Percentiles rank a stretch among this genome's conserved stretches.
These are phyloP conservation scores for Pyrus pyrifolia DNA, from an alignment of 306 rosid genomes.

Conservation along the genomic window DNA sequence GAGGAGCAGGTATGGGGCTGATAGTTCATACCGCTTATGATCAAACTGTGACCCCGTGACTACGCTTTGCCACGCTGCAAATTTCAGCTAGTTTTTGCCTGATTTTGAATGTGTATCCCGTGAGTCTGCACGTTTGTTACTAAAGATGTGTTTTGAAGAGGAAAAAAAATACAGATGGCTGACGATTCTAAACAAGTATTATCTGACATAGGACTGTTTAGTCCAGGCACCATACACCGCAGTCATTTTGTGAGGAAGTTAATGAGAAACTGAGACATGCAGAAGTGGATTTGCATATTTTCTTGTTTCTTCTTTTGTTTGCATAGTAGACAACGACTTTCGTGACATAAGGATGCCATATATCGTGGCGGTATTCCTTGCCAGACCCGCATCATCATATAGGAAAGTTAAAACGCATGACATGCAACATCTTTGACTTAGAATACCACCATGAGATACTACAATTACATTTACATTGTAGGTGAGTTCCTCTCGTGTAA, in stretches of 20 bases:
- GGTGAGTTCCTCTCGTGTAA: neutral
- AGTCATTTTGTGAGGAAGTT: neutral
- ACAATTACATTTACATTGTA: neutral
- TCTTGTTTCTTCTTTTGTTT: neutral
- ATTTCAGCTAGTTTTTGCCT: constrained; percentile 17
- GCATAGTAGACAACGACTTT: neutral
- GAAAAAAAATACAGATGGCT: neutral
- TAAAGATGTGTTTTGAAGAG: constrained; percentile 9
- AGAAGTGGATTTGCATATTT: neutral
- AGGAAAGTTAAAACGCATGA: neutral
- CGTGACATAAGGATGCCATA: too few relatives aligned
- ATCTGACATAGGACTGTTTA: neutral
- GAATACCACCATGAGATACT: neutral
- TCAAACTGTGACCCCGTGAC: constrained; percentile 16
- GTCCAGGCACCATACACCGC: neutral
- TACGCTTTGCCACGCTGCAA: constrained; percentile 9
- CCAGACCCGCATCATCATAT: too few relatives aligned
- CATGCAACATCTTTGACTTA: too few relatives aligned
- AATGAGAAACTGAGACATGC: constrained; percentile 1
- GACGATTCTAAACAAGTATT: neutral
- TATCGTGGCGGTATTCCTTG: too few relatives aligned
- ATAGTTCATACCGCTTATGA: constrained; percentile 45
- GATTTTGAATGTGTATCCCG: constrained; percentile 23
- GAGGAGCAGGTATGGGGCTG: constrained; percentile 57
- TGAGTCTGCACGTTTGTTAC: constrained; percentile 15